Percentiles rank a stretch among this genome's conserved stretches.
Conservation (phyloP, 768 basidiomycete species). For the Tricholoma furcatifolium region DNA sequence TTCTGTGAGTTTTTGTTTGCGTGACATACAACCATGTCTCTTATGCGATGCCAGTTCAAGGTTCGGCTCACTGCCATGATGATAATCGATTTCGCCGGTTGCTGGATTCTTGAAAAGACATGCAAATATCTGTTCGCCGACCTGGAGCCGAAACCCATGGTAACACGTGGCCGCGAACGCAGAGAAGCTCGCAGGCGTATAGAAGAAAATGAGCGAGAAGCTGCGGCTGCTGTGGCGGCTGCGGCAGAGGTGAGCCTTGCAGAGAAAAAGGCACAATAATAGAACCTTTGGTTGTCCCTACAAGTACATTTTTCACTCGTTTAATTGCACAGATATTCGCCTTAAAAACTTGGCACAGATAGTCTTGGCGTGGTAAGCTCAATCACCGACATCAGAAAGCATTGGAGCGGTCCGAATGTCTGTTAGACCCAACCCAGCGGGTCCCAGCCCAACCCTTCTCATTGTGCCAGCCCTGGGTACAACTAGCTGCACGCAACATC, state of each 20-base stretch:
- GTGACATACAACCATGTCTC: background rate
- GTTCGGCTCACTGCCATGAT: slow-evolving; percentile 74
- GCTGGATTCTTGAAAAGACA: slow-evolving; percentile 76
- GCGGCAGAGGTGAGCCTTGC: slow-evolving; percentile 3
- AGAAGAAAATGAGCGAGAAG: slow-evolving; percentile 24
- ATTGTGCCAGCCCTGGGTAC: too few species aligned
- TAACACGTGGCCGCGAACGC: slow-evolving; percentile 85
- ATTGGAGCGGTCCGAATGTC: background rate
- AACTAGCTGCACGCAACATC: too few species aligned
- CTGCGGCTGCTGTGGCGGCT: slow-evolving; percentile 6
- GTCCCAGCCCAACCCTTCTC: too few species aligned
- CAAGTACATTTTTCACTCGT: background rate
- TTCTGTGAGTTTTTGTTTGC: slow-evolving; percentile 48
- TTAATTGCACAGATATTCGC: background rate
- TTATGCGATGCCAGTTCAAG: slow-evolving; percentile 64
- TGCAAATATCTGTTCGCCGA: slow-evolving; percentile 90
- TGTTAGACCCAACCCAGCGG: too few species aligned
- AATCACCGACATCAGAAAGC: background rate
- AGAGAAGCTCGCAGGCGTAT: slow-evolving; percentile 54
- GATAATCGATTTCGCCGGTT: slow-evolving; percentile 86
- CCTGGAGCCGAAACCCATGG: slow-evolving; percentile 79
- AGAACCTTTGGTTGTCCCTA: slow-evolving; percentile 2
- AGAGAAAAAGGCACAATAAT: slow-evolving; percentile 24
- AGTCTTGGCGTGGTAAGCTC: background rate
- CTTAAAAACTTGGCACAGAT: background rate